A percentile compares a stretch with the other conserved stretches of the same genome.
phyloP scores from a whole-genome alignment of 2,329 filamentous ascomycete species.

The Xylariaceae sp. region DNA sequence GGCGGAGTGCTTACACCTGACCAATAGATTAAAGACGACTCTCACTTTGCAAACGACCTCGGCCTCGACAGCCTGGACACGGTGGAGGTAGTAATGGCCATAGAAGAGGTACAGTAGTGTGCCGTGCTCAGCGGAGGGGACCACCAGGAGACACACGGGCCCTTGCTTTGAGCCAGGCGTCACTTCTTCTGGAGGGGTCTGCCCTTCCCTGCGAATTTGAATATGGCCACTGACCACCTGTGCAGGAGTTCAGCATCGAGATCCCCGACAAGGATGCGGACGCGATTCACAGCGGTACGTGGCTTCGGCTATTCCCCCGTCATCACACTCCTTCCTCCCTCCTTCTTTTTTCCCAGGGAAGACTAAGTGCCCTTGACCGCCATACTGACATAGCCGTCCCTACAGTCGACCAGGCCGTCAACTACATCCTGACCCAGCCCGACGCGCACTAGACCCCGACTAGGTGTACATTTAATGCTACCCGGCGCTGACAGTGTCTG shows the following conservation, averaged over 20 bases:
- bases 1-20: no score
- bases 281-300: slow-evolving; percentile 84
- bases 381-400: slow-evolving; percentile 10
- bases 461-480: slow-evolving; percentile 24
- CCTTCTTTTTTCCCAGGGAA: no score
- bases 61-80: slow-evolving; percentile 96
- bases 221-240: slow-evolving; percentile 16
- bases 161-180: no score
- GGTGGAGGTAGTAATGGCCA: slow-evolving; percentile 99
- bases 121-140: no score
- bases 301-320: background rate
- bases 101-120: slow-evolving; percentile 69
- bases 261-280: slow-evolving; percentile 97
- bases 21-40: slow-evolving; percentile 65
- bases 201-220: no score
- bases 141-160: no score
- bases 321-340: background rate
- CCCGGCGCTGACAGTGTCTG: no score
- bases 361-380: slow-evolving; percentile 2
- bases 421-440: slow-evolving; percentile 89
- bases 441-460: slow-evolving; percentile 61
- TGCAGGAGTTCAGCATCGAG: slow-evolving; percentile 71
- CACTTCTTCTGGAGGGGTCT: no score
- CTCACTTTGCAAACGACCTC: slow-evolving; percentile 96
- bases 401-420: slow-evolving; percentile 84